Conservation (phyloP, 106 monocot genomes). For the Dendrobium huoshanense region DNA sequence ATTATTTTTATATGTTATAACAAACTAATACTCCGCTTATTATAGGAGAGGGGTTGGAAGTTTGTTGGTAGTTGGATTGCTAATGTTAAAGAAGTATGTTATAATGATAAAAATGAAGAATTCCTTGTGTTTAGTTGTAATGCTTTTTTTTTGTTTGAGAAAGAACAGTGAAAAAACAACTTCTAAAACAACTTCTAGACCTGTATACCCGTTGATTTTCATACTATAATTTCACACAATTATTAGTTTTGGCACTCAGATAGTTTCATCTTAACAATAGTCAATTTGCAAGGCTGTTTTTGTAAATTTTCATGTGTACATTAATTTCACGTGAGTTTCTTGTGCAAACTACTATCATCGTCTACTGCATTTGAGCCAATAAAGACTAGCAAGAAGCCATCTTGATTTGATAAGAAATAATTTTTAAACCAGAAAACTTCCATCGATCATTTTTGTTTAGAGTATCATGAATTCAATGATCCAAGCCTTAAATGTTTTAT, state of each 20-base stretch:
- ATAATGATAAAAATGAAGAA: background rate
- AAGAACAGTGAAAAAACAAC: background rate
- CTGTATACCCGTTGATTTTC: background rate
- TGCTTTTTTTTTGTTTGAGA: background rate
- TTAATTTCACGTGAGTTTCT: background rate
- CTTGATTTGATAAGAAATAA: background rate
- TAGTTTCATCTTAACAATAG: background rate
- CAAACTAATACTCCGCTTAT: background rate
- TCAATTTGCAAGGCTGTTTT: background rate
- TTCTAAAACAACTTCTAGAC: background rate
- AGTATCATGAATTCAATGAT: background rate
- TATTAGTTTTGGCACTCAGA: background rate
- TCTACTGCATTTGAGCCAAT: background rate
- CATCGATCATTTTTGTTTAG: background rate
- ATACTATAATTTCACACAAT: background rate
- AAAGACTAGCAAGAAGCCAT: background rate
- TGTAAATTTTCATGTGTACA: background rate
- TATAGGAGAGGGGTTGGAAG: background rate
- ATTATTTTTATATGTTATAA: too few species aligned
- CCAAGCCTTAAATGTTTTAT: background rate
- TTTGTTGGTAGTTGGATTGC: background rate
- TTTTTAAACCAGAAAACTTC: background rate
- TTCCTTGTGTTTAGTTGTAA: background rate
- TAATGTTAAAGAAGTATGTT: fast-evolving
- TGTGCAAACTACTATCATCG: background rate